Base-by-base conservation (phyloP, 1,284 basidiomycete species). In the Wallemia ichthyophaga region DNA sequence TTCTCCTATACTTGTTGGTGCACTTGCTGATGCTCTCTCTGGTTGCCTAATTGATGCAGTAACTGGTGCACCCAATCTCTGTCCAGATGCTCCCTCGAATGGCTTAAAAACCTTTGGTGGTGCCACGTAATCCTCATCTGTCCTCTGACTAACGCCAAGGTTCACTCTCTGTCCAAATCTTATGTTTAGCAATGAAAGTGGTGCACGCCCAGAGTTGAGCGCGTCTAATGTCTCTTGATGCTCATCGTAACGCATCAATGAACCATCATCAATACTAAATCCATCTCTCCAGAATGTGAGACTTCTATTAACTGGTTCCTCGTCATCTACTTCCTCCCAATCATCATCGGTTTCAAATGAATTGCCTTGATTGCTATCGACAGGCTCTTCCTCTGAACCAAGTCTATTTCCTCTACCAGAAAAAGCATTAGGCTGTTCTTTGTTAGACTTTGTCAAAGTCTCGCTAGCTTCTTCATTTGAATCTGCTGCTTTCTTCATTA, bases 251-350 rank as follows among this genome's bases (percentile, higher is more conserved):
- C 77, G 73, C 75, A 83, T 77, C 60, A 96, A 73, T 33, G 82
- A 80, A 1, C 89, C 88, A 64, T 91, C 86, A 65, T 92, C 88
- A 60, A 98, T 79, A 56, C 81, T 83, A 71, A 96, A 96, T 0
- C 92, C 92, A 63, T 96, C 79, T 31, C 81, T 75, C 92, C 94
- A 98, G 70, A 98, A 88, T 0, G 84, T 92, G 32, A 96, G 73
- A 60, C 80, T 76, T 13, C 92, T 80, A 56, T 82, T 77, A 0
- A 76, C 83, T 0, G 77, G 73, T 61, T 77, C 75, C 54, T 76
- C 74, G 25, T 79, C 77, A 24, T 74, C 76, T 57, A 72, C 73
- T 5, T 66, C 62, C 15, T 69, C 69, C 0, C 71, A 70, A 0
- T 69, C 69, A 1, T 67, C 62, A 1, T 61, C 60, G 13, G 65